Base-by-base conservation (phyloP, 1,139 yeast genomes). In the Schizosaccharomyces versatilis region DNA sequence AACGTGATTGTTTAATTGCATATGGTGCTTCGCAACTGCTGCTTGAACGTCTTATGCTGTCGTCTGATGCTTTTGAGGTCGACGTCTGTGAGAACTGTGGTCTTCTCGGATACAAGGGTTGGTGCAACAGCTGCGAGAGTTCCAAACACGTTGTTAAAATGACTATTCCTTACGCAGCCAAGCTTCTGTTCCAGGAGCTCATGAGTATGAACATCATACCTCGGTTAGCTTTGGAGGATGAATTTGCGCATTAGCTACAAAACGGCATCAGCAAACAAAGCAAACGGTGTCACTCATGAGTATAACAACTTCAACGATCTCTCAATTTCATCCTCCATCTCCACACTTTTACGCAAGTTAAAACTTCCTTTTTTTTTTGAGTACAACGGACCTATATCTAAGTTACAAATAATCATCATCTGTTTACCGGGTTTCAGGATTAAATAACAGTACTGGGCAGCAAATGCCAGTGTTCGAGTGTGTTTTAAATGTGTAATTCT, bases 121-220 rank as follows among this genome's bases (percentile, higher is more conserved):
- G 97, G 97, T 90, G 99, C 71, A 83, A 95, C 15, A 77, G 93
- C 12, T 90, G 99, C 73, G 84, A 83, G 69, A 80, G 86, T 60
- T 78, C 90, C 32, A 96, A 88, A 65, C 71, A 79, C 58, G 82
- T 90, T 53, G 81, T 85, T 60, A 84, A 81, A 66, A 88, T 90
- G 95, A 88, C 95, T 2, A 88, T 90, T 65, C 99, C 99, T 3
- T 90, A 93, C 65, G 99, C 98, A 32, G 97, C 97, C 53, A 90
- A 90, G 68, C 73, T 90, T 63, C 72, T 90, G 61, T 90, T 90
- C 84, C 97, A 90, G 69, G 98, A 90, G 67, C 76, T 90, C 63
- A 75, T 90, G 66, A 84, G 95, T 24, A 90, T 90, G 98, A 90
- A 90, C 68, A 90, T 90, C 67, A 97, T 98, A 1, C 98, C 98